Evolutionary conservation across 495 filamentous ascomycete genomes (phyloP).

Genomic region (Penicillium crystallinum): DNA sequence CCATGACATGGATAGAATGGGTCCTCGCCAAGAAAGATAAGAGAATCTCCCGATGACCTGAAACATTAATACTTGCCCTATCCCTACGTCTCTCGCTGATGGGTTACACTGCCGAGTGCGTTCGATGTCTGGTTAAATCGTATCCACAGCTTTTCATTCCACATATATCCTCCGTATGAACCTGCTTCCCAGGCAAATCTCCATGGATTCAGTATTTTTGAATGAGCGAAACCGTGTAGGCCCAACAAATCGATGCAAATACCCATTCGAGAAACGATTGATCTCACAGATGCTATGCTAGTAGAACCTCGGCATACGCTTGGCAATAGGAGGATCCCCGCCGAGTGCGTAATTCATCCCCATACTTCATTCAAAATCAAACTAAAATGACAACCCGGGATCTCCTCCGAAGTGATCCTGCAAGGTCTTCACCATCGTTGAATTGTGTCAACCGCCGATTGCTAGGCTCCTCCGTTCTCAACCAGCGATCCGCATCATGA

Average conservation of each 20-base stretch:
- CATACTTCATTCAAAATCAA: background rate
- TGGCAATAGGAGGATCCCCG: background rate
- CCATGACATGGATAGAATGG: constrained; percentile 4
- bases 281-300: constrained; percentile 12
- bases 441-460: background rate
- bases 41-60: background rate
- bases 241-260: background rate
- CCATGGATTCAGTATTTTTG: background rate
- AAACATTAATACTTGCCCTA: constrained; percentile 1
- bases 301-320: constrained; percentile 1
- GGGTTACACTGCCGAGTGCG: constrained; percentile 6
- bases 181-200: too few species aligned
- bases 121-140: background rate
- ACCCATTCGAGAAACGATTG: background rate
- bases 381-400: background rate
- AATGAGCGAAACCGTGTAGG: background rate
- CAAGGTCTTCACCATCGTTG: too few species aligned
- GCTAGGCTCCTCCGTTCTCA: background rate
- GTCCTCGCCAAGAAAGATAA: constrained; percentile 11
- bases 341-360: constrained; percentile 9
- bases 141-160: background rate
- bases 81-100: constrained; percentile 8
- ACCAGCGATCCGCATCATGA: background rate
- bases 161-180: background rate
- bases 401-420: too few species aligned